Conservation (phyloP, 352 stramenopile genomes). For the Globisporangium lucens region DNA sequence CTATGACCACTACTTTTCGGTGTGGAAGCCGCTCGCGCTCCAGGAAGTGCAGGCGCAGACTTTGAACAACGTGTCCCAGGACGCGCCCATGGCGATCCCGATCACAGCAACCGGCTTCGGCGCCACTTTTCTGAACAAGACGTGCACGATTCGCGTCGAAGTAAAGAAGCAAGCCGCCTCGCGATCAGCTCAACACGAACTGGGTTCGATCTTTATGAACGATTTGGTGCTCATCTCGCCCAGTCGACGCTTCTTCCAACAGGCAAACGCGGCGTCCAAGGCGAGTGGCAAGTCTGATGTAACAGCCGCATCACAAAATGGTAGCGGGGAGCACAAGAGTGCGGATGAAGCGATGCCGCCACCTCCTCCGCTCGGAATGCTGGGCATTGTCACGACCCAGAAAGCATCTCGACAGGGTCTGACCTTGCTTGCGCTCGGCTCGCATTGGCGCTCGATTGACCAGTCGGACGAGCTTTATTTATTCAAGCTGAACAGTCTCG, state of each 20-base stretch:
- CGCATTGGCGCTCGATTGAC: constrained; percentile 50
- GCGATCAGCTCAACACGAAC: constrained; percentile 23
- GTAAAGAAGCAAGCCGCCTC: constrained; percentile 38
- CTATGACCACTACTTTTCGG: constrained; percentile 87
- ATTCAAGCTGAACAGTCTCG: constrained; percentile 87
- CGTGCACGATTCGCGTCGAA: constrained; percentile 70
- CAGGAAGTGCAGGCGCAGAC: constrained; percentile 88
- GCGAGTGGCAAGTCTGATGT: background rate
- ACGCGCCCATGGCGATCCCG: constrained; percentile 45
- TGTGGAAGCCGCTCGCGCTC: constrained; percentile 84
- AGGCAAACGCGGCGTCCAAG: constrained; percentile 21
- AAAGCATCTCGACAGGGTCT: constrained; percentile 70
- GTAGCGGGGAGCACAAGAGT: background rate
- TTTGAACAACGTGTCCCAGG: constrained; percentile 73
- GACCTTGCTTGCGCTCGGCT: constrained; percentile 56
- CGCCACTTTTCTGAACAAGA: constrained; percentile 59
- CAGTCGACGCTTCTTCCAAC: constrained; percentile 50
- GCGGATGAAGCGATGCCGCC: background rate
- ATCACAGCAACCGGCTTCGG: constrained; percentile 45
- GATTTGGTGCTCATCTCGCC: constrained; percentile 76
- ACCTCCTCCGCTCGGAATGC: constrained; percentile 35
- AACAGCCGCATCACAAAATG: constrained; percentile 9
- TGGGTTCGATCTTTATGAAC: constrained; percentile 65
- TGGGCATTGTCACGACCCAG: constrained; percentile 76
- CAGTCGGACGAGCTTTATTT: constrained; percentile 51